These are phyloP conservation scores for Nicotiana otophora DNA, from an alignment of 257 asterid species.

Conservation along the genomic window DNA sequence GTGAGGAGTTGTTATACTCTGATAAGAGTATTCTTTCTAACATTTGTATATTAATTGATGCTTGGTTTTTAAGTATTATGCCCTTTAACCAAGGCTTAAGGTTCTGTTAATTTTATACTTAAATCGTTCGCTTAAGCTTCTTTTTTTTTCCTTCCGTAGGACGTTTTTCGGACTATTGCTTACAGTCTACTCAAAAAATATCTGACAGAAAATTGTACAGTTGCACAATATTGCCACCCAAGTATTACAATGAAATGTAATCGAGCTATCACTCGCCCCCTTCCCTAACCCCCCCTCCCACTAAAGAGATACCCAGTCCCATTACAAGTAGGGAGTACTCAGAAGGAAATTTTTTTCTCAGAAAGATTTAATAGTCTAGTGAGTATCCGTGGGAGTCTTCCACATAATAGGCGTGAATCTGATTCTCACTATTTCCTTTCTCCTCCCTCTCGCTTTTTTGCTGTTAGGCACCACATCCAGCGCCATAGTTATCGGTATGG, in stretches of 20 bases:
- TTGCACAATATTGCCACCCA: background rate
- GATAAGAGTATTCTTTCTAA: background rate
- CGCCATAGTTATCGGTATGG: conserved; percentile 10
- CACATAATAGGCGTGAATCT: background rate
- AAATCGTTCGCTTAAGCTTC: background rate
- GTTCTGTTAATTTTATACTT: background rate
- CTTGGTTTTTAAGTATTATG: background rate
- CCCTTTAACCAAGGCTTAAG: background rate
- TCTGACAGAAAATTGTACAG: background rate
- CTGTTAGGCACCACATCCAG: conserved; percentile 28
- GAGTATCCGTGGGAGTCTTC: background rate
- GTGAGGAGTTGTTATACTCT: background rate
- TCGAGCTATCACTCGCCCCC: background rate
- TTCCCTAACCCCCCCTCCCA: background rate
- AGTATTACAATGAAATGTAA: background rate
- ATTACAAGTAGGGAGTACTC: background rate
- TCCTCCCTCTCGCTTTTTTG: background rate
- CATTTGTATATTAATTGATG: background rate
- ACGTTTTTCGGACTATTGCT: background rate
- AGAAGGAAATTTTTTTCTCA: background rate
- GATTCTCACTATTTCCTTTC: background rate
- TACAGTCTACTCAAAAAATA: background rate
- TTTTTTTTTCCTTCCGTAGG: background rate
- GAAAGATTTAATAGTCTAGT: background rate
- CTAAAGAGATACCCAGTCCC: background rate